These are phyloP conservation scores for Cystobasidiopsis lactophilus DNA, from an alignment of 768 basidiomycete genomes.

Conservation along the genomic window DNA sequence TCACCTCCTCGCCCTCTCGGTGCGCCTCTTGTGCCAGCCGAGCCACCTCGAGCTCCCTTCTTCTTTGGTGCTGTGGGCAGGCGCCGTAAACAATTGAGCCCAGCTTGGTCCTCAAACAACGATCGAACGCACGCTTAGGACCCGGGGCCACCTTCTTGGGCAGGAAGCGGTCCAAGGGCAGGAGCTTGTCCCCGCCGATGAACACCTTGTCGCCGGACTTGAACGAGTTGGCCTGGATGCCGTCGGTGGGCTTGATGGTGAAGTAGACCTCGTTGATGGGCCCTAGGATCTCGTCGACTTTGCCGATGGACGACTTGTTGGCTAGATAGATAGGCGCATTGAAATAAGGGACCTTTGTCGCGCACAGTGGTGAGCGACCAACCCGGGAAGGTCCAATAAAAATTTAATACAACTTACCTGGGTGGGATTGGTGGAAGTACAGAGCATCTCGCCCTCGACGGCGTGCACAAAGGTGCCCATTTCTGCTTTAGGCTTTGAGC, in stretches of 20 bases:
- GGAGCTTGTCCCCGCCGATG: conserved; percentile 86
- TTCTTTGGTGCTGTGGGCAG: no score
- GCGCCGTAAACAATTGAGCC: background rate
- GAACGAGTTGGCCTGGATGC: conserved; percentile 86
- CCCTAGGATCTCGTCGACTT: conserved; percentile 97
- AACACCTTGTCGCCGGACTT: conserved; percentile 96
- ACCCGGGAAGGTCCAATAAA: background rate
- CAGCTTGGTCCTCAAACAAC: background rate
- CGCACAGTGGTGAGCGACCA: background rate
- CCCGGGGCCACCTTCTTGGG: conserved; percentile 64
- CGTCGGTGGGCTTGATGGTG: conserved; percentile 87
- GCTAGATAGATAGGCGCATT: conserved; percentile 94
- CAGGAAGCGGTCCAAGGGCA: conserved; percentile 87
- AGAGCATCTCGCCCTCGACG: conserved; percentile 97
- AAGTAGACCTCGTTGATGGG: conserved; percentile 95
- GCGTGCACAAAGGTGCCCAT: conserved; percentile 55
- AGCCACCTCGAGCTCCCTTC: conserved; percentile 4
- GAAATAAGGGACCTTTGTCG: conserved; percentile 55
- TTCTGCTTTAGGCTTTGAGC: conserved; percentile 8
- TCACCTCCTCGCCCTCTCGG: conserved; percentile 22
- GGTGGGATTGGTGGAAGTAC: conserved; percentile 58
- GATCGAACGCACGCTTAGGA: conserved; percentile 4
- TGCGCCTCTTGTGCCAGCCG: conserved; percentile 20
- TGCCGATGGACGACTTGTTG: conserved; percentile 88
- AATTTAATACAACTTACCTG: background rate